Percentiles rank a stretch among this genome's conserved stretches.
Conservation (phyloP, 768 basidiomycete species). For the Xerocomus brunneocitrinus region DNA sequence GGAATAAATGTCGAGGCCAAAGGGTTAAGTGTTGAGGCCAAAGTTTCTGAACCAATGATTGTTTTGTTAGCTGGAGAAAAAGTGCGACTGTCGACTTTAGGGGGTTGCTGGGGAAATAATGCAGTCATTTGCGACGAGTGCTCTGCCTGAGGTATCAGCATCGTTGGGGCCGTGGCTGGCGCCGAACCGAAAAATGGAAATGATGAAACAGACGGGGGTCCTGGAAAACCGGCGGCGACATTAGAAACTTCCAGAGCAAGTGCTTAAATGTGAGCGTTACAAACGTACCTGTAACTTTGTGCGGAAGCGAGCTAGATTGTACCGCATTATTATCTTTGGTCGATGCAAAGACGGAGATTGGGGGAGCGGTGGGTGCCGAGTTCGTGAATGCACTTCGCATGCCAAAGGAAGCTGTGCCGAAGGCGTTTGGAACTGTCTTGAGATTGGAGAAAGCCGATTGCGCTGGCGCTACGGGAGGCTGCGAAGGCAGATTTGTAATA, state of each 20-base stretch:
- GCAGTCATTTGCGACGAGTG: not conserved
- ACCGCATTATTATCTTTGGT: not conserved
- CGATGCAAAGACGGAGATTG: conserved; percentile 7
- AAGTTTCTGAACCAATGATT: conserved; percentile 4
- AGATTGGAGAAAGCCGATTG: conserved; percentile 35
- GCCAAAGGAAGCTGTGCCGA: conserved; percentile 26
- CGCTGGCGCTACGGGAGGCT: conserved; percentile 9
- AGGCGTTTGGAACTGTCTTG: conserved; percentile 31
- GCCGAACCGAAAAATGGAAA: not conserved
- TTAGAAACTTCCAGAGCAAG: not conserved
- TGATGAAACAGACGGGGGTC: not conserved
- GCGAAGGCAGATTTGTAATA: conserved; percentile 10
- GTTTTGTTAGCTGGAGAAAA: not conserved
- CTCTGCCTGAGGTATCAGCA: not conserved
- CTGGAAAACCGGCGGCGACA: not conserved
- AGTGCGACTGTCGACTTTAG: not conserved
- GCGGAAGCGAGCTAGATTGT: not conserved
- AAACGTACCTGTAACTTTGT: conserved; percentile 13
- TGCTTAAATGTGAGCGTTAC: not conserved
- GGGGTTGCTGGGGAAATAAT: not conserved
- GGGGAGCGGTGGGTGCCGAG: not conserved
- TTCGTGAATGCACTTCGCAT: conserved; percentile 5
- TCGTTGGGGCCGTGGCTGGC: not conserved
- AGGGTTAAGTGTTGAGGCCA: conserved; percentile 14
- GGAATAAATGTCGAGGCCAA: conserved; percentile 18